Evolutionary conservation across 345 rosid species (phyloP), one percentile per base, ranked within the genome.

Genomic region (Hibiscus mutabilis): DNA sequence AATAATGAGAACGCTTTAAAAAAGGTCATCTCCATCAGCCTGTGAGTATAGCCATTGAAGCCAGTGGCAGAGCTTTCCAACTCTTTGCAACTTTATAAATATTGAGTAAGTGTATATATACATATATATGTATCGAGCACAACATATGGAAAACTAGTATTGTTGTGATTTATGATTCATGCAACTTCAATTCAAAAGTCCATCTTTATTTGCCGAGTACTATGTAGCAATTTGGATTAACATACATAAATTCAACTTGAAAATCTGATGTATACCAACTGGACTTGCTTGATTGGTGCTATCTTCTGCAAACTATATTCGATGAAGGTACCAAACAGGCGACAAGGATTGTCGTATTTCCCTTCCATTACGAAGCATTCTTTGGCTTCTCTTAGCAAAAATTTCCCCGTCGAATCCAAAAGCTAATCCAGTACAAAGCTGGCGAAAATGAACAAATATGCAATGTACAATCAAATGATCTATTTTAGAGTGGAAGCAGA

Each of bases 11-110:
- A 14, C 0, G 90, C 95, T 12, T 74, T 91, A 75, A 79, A 84
- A 69, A 88, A 73, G 78, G 98, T 97, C 0, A 88, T 90, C 60
- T 96, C 2, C 75, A 79, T 72, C 97, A 94, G 78, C 98, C 97
- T 5, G 88, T 94, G 4, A 86, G 95, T 71, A 90, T 94, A 22
- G 57, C 24, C 57, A 52, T 94, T 69, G 98, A 94, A 85, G 98
- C 93, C 0, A 77, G 11, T 40, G 46, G 46, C 46, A 40, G 46
- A 40, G 46, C 46, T 40, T 40, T 40, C 46, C 46, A 40, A 1
- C 82, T 87, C 56, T 95, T n/a, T n/a, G n/a, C n/a, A n/a, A n/a
- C n/a, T n/a, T n/a, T n/a, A n/a, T n/a, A n/a, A n/a, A n/a, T n/a
- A n/a, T n/a, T n/a, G n/a, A n/a, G n/a, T n/a, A n/a, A n/a, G n/a